Evolutionary conservation across 257 asterid genomes (phyloP).

Genomic region (Ilex asprella): DNA sequence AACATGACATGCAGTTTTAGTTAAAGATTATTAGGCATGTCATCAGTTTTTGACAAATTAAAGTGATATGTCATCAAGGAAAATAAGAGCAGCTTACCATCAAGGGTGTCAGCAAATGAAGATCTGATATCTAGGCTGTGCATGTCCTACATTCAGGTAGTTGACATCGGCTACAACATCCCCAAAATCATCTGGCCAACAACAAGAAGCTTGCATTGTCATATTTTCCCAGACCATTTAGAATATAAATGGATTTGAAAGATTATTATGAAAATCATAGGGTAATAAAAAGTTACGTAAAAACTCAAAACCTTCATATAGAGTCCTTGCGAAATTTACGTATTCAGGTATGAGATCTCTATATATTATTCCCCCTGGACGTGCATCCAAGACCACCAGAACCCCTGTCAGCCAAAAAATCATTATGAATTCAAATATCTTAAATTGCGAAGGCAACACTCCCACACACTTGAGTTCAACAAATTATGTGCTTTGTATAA

Average conservation of each 20-base stretch:
- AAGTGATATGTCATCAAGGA: background rate
- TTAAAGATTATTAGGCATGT: no score
- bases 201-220: slow-evolving; percentile 1
- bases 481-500: no score
- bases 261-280: slow-evolving; percentile 2
- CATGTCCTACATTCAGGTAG: slow-evolving; percentile 68
- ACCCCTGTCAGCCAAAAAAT: slow-evolving; percentile 52
- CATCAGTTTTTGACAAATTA: no score
- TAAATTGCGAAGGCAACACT: no score
- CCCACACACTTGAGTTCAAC: no score
- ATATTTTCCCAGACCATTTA: background rate
- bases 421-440: no score
- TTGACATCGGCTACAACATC: slow-evolving; percentile 72
- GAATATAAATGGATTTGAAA: background rate
- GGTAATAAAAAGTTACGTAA: background rate
- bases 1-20: no score
- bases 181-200: slow-evolving; percentile 74
- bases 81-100: slow-evolving; percentile 13
- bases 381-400: slow-evolving; percentile 81
- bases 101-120: slow-evolving; percentile 60
- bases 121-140: slow-evolving; percentile 44
- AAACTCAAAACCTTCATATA: slow-evolving; percentile 62
- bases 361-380: slow-evolving; percentile 76
- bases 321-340: slow-evolving; percentile 62
- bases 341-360: slow-evolving; percentile 76